Conservation (phyloP, 2,329 filamentous ascomycete genomes). For the Pseudogymnoascus sp. region DNA sequence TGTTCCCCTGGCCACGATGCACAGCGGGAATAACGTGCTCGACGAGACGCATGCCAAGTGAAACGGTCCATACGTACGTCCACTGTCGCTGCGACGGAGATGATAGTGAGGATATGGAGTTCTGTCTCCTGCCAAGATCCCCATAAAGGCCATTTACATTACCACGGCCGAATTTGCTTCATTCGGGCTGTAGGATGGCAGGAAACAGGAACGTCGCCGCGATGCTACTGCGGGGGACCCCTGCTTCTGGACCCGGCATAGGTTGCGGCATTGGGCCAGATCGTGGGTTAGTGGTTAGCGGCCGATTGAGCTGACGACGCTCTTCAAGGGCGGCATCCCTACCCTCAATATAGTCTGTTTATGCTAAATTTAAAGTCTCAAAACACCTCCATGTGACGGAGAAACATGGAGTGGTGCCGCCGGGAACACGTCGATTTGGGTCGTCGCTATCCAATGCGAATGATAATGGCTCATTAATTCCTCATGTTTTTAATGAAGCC, state of each 20-base stretch:
- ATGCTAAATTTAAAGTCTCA: background rate
- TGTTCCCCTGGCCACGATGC: background rate
- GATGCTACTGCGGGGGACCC: background rate
- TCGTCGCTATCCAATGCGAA: background rate
- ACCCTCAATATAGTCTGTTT: background rate
- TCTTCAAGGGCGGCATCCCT: background rate
- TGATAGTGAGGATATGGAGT: background rate
- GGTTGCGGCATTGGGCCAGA: background rate
- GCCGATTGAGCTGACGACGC: conserved; percentile 1
- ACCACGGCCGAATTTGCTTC: background rate
- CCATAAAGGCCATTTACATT: background rate
- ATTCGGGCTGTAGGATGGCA: background rate
- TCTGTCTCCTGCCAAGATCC: background rate
- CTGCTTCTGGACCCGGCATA: background rate
- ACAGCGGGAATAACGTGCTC: background rate
- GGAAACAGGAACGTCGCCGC: background rate
- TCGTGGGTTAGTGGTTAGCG: background rate
- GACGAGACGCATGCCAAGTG: background rate
- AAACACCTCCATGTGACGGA: background rate
- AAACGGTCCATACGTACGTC: background rate
- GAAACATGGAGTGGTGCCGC: background rate
- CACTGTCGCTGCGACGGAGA: background rate
- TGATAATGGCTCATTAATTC: background rate
- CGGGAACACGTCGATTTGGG: background rate
- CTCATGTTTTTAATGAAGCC: background rate